These are phyloP conservation scores for Rutstroemia sp. DNA, from an alignment of 2,329 filamentous ascomycete genomes.

Conservation along the genomic window DNA sequence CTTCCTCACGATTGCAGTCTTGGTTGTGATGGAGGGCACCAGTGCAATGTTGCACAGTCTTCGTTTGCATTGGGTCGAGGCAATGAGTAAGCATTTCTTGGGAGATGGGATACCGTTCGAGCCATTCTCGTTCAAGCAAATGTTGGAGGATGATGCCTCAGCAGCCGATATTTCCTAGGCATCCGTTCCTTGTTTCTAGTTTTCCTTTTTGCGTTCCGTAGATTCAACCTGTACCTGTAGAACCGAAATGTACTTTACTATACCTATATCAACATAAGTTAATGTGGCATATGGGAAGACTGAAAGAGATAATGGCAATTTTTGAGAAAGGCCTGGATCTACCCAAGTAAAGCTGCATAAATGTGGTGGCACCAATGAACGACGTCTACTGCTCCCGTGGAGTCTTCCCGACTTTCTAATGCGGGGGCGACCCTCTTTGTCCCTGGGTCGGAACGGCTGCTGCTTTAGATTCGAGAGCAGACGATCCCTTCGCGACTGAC, in stretches of 20 bases:
- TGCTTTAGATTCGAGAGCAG: neutral
- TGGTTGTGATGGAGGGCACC: conserved; percentile 94
- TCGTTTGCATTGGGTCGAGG: conserved; percentile 92
- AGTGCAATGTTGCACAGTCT: conserved; percentile 92
- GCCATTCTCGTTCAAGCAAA: conserved; percentile 78
- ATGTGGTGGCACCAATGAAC: conserved; percentile 3
- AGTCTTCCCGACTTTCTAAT: neutral
- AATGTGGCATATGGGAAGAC: neutral
- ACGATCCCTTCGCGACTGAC: no score
- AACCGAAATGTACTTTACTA: conserved; percentile 17
- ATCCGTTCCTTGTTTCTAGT: conserved; percentile 5
- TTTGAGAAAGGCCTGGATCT: neutral
- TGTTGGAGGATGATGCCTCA: conserved; percentile 76
- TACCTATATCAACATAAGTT: neutral
- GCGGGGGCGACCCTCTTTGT: neutral
- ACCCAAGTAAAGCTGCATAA: neutral
- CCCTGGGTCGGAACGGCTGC: neutral
- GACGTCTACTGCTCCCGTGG: neutral
- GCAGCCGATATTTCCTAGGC: conserved; percentile 41
- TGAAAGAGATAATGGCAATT: neutral
- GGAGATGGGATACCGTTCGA: conserved; percentile 81
- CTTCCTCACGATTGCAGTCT: conserved; percentile 67
- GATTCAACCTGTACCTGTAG: conserved; percentile 19
- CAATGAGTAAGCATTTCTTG: conserved; percentile 95
- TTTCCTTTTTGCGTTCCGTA: conserved; percentile 14